Evolutionary conservation across 371 early-diverging fungal species (phyloP).

Genomic region (Batrachochytrium dendrobatidis): DNA sequence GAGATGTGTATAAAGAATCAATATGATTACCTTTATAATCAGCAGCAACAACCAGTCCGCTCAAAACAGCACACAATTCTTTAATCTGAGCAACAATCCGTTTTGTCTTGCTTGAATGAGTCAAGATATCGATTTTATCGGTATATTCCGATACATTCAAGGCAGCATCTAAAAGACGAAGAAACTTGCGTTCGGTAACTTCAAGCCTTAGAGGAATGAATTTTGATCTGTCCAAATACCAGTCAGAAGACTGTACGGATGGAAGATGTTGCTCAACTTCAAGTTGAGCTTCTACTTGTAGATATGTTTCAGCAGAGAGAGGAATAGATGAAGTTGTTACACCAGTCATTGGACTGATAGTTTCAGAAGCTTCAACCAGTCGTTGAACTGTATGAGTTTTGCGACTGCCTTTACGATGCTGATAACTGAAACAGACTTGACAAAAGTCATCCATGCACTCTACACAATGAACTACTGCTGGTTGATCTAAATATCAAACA

Average conservation of each 20-base stretch:
- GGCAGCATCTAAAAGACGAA: slow-evolving; percentile 89
- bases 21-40: slow-evolving; percentile 29
- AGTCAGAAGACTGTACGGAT: slow-evolving; percentile 41
- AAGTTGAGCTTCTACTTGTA: background rate
- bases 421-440: slow-evolving; percentile 79
- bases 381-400: slow-evolving; percentile 45
- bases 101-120: slow-evolving; percentile 69
- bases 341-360: slow-evolving; percentile 3
- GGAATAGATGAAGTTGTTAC: slow-evolving; percentile 1
- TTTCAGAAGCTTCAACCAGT: slow-evolving; percentile 2
- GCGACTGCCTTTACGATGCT: slow-evolving; percentile 83
- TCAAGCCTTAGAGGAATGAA: slow-evolving; percentile 88
- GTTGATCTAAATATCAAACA: slow-evolving; percentile 25
- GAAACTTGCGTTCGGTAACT: slow-evolving; percentile 74
- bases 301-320: slow-evolving; percentile 5
- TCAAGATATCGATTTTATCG: slow-evolving; percentile 86
- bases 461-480: slow-evolving; percentile 29
- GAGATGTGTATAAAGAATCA: background rate
- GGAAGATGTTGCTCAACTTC: background rate
- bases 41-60: slow-evolving; percentile 67
- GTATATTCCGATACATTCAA: slow-evolving; percentile 86
- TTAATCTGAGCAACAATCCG: slow-evolving; percentile 91
- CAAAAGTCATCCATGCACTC: slow-evolving; percentile 60
- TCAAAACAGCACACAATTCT: slow-evolving; percentile 87
- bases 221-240: slow-evolving; percentile 77